Percentiles rank a stretch among this genome's conserved stretches.
phyloP scores from a whole-genome alignment of 208 protist genomes.

The Trypanosoma grayi region DNA sequence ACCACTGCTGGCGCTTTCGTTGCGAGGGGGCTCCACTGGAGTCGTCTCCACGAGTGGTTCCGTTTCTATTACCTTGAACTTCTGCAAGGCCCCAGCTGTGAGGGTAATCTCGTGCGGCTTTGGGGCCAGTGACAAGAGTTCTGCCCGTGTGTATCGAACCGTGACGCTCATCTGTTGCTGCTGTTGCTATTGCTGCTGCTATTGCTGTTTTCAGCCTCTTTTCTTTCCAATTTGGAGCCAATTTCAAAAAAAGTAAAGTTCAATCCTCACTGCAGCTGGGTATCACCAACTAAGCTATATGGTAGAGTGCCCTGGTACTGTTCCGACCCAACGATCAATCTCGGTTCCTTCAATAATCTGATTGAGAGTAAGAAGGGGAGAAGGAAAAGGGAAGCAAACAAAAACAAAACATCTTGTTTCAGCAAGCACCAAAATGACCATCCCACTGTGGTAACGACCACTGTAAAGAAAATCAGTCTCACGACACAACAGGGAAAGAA shows the following conservation, averaged over 20 bases:
- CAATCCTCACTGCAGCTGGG: neutral
- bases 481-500: too few relatives aligned
- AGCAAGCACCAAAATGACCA: too few relatives aligned
- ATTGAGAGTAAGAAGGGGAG: too few relatives aligned
- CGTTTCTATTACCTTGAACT: conserved; percentile 72
- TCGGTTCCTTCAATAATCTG: too few relatives aligned
- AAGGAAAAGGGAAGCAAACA: too few relatives aligned
- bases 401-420: too few relatives aligned
- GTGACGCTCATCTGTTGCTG: conserved; percentile 13
- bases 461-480: neutral
- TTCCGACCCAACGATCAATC: too few relatives aligned
- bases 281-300: conserved; percentile 6
- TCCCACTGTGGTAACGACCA: neutral
- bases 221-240: conserved; percentile 7
- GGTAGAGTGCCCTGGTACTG: too few relatives aligned
- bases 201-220: neutral
- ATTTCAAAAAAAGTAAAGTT: neutral
- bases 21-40: conserved; percentile 3
- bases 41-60: conserved; percentile 21
- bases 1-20: neutral
- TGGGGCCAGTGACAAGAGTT: conserved; percentile 52
- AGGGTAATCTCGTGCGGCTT: conserved; percentile 32
- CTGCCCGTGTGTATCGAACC: conserved; percentile 49
- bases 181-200: conserved; percentile 9
- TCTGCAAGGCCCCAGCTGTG: conserved; percentile 33